These are phyloP conservation scores for Ambrosia hybrid DNA, from an alignment of 140 eudicot genomes.

Conservation along the genomic window DNA sequence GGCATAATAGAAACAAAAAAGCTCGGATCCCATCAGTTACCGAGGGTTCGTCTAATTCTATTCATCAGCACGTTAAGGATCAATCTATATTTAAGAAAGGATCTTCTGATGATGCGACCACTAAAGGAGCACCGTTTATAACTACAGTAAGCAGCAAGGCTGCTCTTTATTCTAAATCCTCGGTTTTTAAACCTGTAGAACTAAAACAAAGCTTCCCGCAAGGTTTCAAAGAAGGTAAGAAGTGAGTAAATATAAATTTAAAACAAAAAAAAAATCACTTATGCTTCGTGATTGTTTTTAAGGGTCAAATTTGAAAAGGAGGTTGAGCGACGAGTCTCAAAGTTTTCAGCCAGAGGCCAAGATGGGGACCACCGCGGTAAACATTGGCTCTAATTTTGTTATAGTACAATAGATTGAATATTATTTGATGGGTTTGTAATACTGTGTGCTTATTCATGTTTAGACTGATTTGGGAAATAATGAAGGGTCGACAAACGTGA, in stretches of 20 bases:
- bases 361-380: slow-evolving; percentile 14
- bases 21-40: slow-evolving; percentile 29
- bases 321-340: slow-evolving; percentile 28
- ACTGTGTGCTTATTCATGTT: slow-evolving; percentile 17
- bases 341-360: slow-evolving; percentile 16
- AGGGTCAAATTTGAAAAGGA: slow-evolving; percentile 49
- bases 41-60: slow-evolving; percentile 26
- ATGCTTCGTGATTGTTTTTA: slow-evolving; percentile 9
- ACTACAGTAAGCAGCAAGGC: slow-evolving; percentile 33
- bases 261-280: neutral
- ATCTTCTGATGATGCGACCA: slow-evolving; percentile 27
- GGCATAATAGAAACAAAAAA: slow-evolving; percentile 54
- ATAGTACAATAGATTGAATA: neutral
- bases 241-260: neutral
- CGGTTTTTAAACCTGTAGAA: slow-evolving; percentile 22
- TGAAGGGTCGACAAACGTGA: slow-evolving; percentile 40
- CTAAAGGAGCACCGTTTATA: slow-evolving; percentile 26
- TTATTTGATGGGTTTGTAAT: neutral
- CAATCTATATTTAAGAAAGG: slow-evolving; percentile 31
- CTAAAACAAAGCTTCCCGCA: slow-evolving; percentile 16
- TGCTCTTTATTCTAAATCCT: slow-evolving; percentile 23
- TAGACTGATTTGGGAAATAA: slow-evolving; percentile 44
- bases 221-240: slow-evolving; percentile 43
- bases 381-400: slow-evolving; percentile 20
- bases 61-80: slow-evolving; percentile 31